Base-by-base conservation (phyloP, 139 green algal genomes). In the Micromonas commoda region DNA sequence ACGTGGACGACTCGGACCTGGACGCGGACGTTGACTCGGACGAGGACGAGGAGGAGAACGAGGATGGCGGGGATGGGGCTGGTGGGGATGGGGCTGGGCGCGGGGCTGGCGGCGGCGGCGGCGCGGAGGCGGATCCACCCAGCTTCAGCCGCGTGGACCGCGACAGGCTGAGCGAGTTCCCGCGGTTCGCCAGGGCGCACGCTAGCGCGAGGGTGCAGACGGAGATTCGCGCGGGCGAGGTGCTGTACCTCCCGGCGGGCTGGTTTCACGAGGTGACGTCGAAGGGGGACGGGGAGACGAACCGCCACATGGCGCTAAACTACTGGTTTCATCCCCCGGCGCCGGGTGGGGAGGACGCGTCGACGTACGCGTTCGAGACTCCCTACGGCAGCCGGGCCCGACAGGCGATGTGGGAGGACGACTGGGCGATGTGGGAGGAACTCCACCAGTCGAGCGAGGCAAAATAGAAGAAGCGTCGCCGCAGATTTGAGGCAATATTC, bases 211-310 rank as follows among this genome's bases (percentile, higher is more conserved):
- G 34, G 29, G 29, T 80, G 57, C 34, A 79, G 52, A 33, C 23
- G 24, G 64, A 19, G 21, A 29, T 82, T 4, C 28, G 45, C 34
- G 70, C 78, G 19, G 78, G 78, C 0, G 78, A 82, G 34, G 54
- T 77, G 71, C 60, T 82, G 28, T 82, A 74, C 51, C 60, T 82
- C 21, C 78, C 78, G 13, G 67, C 64, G 13, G 78, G 78, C 32
- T 82, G 78, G 78, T 82, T 79, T 24, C 78, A 82, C 78, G 68
- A 82, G 19, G 78, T 82, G 1, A 68, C 35, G n/a, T 77, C 64
- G 9, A 29, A 19, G 70, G 74, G 38, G 31, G 39, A 21, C 64
- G 76, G 26, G 45, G 68, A 60, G n/a, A 61, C 21, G 68, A 23
- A 23, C 31, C 21, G 31, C 23, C 79, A 83, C 57, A 9, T 80